These are phyloP conservation scores for Trichoderma sp. DNA, from an alignment of 2,329 filamentous ascomycete species.

Conservation along the genomic window DNA sequence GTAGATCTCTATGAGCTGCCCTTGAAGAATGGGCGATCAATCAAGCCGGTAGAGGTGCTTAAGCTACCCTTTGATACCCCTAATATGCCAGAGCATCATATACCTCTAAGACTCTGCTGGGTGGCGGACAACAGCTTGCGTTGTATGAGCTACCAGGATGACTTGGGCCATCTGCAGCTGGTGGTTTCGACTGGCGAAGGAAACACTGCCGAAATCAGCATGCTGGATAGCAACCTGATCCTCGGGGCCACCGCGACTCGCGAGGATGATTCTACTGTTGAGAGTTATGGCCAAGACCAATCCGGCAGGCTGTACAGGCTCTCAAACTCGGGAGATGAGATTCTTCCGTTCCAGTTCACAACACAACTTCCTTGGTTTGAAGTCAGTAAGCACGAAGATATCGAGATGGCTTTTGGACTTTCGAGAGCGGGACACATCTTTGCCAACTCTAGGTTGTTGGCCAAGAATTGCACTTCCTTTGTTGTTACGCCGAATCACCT, in stretches of 20 bases:
- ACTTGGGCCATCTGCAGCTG: constrained; percentile 34
- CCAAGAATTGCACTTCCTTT: constrained; percentile 92
- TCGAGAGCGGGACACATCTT: constrained; percentile 78
- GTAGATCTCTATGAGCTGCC: constrained; percentile 74
- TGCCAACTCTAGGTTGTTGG: constrained; percentile 72
- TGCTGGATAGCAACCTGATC: constrained; percentile 33
- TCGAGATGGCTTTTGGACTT: constrained; percentile 62
- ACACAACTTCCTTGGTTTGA: constrained; percentile 58
- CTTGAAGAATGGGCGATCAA: constrained; percentile 57
- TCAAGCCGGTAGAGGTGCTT: constrained; percentile 48
- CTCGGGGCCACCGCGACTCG: constrained; percentile 41
- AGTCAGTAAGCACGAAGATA: constrained; percentile 49
- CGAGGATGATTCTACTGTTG: constrained; percentile 37
- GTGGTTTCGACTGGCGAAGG: constrained; percentile 31
- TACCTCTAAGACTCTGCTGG: constrained; percentile 42
- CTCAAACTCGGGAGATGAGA: constrained; percentile 38
- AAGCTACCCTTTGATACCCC: constrained; percentile 46
- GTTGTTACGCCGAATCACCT: constrained; percentile 79
- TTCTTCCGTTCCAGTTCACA: constrained; percentile 47
- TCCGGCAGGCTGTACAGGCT: constrained; percentile 52
- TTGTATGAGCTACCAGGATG: constrained; percentile 41
- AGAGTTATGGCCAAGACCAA: constrained; percentile 52
- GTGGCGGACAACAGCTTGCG: constrained; percentile 38
- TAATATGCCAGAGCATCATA: constrained; percentile 32
- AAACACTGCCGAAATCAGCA: constrained; percentile 29